Conservation (phyloP, 2,329 filamentous ascomycete species). For the Calonectria hongkongensis region DNA sequence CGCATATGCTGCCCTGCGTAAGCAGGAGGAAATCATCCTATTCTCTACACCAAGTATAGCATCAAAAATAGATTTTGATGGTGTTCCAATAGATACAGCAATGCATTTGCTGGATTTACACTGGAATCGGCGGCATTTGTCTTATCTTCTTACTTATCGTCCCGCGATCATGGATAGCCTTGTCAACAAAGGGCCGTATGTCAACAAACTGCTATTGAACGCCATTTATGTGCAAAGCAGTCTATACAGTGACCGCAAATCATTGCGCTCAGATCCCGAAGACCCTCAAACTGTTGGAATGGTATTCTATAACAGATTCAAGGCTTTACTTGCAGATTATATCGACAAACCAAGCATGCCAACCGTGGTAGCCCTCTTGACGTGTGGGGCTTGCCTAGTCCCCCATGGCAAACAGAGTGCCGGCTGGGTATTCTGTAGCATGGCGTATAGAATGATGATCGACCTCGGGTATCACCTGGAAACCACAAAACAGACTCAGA, state of each 20-base stretch:
- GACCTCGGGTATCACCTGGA: slow-evolving; percentile 4
- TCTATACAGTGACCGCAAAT: not conserved
- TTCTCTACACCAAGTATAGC: slow-evolving; percentile 3
- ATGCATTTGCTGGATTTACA: slow-evolving; percentile 10
- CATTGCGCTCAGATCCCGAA: not conserved
- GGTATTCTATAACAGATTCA: not conserved
- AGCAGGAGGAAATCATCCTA: slow-evolving; percentile 6
- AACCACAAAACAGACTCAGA: no score
- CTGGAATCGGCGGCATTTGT: slow-evolving; percentile 6
- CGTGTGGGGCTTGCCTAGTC: not conserved
- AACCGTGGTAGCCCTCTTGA: not conserved
- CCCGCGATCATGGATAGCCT: slow-evolving; percentile 4
- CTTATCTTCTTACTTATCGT: not conserved
- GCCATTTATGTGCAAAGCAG: slow-evolving; percentile 10
- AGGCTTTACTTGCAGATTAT: not conserved
- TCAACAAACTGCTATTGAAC: slow-evolving; percentile 1
- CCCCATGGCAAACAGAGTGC: slow-evolving; percentile 13
- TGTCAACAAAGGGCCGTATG: not conserved
- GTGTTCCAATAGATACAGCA: not conserved
- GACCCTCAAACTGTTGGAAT: not conserved
- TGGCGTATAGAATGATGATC: slow-evolving; percentile 9
- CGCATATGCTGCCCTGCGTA: not conserved
- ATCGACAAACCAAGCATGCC: not conserved
- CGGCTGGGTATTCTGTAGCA: not conserved
- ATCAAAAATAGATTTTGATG: slow-evolving; percentile 11